phyloP scores from a whole-genome alignment of 257 asterid genomes.

The Ilex aquifolium region DNA sequence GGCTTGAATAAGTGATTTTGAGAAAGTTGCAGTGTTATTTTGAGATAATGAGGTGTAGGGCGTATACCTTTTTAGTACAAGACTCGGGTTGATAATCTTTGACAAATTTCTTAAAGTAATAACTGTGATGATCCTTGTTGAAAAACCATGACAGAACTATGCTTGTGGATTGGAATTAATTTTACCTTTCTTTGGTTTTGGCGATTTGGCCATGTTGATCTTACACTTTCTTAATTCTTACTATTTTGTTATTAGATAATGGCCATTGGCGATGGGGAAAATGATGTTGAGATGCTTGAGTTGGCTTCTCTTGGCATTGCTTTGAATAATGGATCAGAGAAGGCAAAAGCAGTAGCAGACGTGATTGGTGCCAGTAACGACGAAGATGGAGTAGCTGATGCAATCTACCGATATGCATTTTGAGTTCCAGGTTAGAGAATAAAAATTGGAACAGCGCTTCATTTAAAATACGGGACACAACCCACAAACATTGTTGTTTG shows the following conservation, averaged over 20 bases:
- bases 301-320: constrained; percentile 90
- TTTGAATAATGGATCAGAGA: constrained; percentile 81
- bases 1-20: no score
- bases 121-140: no score
- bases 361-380: constrained; percentile 85
- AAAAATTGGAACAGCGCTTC: background rate
- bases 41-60: no score
- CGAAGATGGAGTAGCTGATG: constrained; percentile 98
- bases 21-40: no score
- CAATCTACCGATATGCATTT: constrained; percentile 83
- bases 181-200: background rate
- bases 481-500: no score
- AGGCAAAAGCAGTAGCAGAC: constrained; percentile 83
- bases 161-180: background rate
- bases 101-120: no score
- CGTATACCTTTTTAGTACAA: no score
- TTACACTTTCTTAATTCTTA: constrained; percentile 1
- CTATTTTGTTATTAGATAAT: constrained; percentile 41
- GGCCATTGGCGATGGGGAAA: constrained; percentile 99
- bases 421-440: constrained; percentile 25
- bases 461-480: no score
- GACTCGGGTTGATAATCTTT: no score
- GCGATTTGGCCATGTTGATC: background rate
- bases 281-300: constrained; percentile 94
- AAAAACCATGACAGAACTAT: background rate